Conservation (phyloP, 2,329 filamentous ascomycete genomes). For the Lecanicillium sp. region DNA sequence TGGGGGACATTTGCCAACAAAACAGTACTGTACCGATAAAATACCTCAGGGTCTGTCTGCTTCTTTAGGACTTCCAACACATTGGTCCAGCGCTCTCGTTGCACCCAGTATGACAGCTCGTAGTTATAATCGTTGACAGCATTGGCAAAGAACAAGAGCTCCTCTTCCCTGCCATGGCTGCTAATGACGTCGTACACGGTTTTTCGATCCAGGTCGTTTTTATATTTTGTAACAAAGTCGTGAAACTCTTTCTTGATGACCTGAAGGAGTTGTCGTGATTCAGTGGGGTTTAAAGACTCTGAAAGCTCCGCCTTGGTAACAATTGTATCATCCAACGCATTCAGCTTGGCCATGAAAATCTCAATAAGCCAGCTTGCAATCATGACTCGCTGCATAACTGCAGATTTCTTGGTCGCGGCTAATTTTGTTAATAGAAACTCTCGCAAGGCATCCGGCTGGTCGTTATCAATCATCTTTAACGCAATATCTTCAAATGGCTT, state of each 20-base stretch:
- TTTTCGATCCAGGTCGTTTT: constrained; percentile 77
- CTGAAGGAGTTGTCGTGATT: constrained; percentile 64
- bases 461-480: constrained; percentile 79
- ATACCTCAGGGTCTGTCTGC: constrained; percentile 85
- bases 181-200: constrained; percentile 94
- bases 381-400: constrained; percentile 90
- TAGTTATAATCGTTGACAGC: constrained; percentile 88
- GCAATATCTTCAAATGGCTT: constrained; percentile 97
- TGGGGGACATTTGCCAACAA: constrained; percentile 81
- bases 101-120: constrained; percentile 93
- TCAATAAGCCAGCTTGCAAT: constrained; percentile 92
- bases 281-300: constrained; percentile 60
- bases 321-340: constrained; percentile 88
- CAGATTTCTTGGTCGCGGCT: constrained; percentile 69
- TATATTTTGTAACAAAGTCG: constrained; percentile 80
- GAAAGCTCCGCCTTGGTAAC: constrained; percentile 77
- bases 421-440: constrained; percentile 86
- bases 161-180: constrained; percentile 88
- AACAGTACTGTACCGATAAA: constrained; percentile 96
- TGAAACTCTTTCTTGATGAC: constrained; percentile 71
- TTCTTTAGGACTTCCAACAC: constrained; percentile 83
- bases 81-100: constrained; percentile 85
- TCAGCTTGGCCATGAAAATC: constrained; percentile 94
- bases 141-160: constrained; percentile 85
- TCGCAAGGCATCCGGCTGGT: constrained; percentile 81